Conservation (phyloP, 2,329 filamentous ascomycete genomes). For the Cytospora piceae region DNA sequence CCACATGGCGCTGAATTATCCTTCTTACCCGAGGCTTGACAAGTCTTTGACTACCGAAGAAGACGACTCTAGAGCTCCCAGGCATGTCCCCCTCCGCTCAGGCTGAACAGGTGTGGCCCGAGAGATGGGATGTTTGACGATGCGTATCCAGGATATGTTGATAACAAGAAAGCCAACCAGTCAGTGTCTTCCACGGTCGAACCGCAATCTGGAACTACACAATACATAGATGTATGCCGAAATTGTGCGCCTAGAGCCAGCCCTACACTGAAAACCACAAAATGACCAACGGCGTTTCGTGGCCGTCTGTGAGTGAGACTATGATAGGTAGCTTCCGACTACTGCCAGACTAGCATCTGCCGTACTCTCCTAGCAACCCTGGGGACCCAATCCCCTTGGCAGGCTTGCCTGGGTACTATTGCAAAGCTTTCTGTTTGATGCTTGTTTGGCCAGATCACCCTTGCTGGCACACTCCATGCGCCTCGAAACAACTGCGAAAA, state of each 20-base stretch:
- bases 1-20: neutral
- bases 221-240: neutral
- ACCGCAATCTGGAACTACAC: neutral
- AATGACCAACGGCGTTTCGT: conserved; percentile 7
- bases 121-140: neutral
- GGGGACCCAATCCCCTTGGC: conserved; percentile 28
- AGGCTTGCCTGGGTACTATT: conserved; percentile 26
- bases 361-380: conserved; percentile 17
- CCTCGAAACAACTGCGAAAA: conserved; percentile 42
- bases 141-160: neutral
- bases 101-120: neutral
- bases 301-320: conserved; percentile 22
- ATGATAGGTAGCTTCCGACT: conserved; percentile 20
- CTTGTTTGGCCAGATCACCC: conserved; percentile 48
- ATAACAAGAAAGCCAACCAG: neutral
- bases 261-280: conserved; percentile 13
- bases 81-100: neutral
- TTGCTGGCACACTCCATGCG: conserved; percentile 45
- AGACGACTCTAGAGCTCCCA: neutral
- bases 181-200: neutral
- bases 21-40: neutral
- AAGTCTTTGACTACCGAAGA: neutral
- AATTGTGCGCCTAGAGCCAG: conserved; percentile 4
- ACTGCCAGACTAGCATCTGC: conserved; percentile 23
- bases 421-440: conserved; percentile 47